Percentiles rank a stretch among this genome's conserved stretches.
phyloP scores from a whole-genome alignment of 176 grass and related monocot species.

The Bothriochloa decipiens region DNA sequence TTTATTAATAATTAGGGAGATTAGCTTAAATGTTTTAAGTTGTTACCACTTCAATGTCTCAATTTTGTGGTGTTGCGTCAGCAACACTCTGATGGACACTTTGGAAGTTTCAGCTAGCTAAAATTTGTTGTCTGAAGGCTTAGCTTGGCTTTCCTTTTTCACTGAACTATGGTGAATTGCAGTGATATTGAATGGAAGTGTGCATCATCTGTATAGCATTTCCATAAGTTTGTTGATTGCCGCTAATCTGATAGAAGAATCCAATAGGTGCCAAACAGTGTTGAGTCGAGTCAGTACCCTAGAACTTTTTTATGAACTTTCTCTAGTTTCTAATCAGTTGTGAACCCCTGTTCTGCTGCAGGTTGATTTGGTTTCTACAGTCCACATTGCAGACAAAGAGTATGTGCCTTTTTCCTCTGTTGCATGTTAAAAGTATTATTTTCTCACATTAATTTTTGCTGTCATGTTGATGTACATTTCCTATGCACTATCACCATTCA shows the following conservation, averaged over 20 bases:
- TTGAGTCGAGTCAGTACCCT: not conserved
- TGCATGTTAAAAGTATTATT: slow-evolving; percentile 15
- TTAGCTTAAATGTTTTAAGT: not conserved
- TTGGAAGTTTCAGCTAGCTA: not conserved
- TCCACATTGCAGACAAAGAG: slow-evolving; percentile 89
- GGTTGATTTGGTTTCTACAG: slow-evolving; percentile 90
- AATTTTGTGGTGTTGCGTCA: not conserved
- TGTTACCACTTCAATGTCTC: not conserved
- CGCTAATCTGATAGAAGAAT: not conserved
- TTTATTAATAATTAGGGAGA: not conserved
- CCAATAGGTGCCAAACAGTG: not conserved
- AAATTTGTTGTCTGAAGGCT: not conserved
- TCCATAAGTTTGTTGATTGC: not conserved
- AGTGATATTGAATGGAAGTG: not conserved
- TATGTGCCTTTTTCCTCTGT: slow-evolving; percentile 38
- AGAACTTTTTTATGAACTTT: not conserved
- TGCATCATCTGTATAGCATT: not conserved
- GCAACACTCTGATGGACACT: too few species aligned
- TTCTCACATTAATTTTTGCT: not conserved
- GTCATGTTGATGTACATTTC: not conserved
- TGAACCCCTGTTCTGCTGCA: slow-evolving; percentile 37
- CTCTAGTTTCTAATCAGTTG: slow-evolving; percentile 7
- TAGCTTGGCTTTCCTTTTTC: not conserved
- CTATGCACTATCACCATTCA: not conserved
- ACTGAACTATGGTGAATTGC: not conserved